Evolutionary conservation across 2,329 filamentous ascomycete genomes (phyloP).

Genomic region (Tolypocladium tundrense): DNA sequence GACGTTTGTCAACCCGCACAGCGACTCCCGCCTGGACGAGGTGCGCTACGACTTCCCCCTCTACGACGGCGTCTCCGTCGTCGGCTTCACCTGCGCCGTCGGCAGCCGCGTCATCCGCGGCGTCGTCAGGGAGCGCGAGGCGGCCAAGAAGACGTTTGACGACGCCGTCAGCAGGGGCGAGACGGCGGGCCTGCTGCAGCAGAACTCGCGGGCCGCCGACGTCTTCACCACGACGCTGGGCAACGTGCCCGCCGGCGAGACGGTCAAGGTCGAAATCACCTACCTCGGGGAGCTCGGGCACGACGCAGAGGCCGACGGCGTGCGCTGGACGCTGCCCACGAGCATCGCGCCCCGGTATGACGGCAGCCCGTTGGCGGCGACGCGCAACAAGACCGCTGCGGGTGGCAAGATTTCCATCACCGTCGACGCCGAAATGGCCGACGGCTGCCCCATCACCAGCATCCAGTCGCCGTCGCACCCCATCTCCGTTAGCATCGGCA

Average conservation of each 20-base stretch:
- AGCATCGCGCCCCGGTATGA: conserved; percentile 59
- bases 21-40: conserved; percentile 22
- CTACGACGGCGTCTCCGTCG: conserved; percentile 62
- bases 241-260: conserved; percentile 50
- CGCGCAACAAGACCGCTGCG: background rate
- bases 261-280: conserved; percentile 49
- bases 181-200: conserved; percentile 55
- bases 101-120: conserved; percentile 50
- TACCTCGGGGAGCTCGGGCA: conserved; percentile 65
- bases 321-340: conserved; percentile 60
- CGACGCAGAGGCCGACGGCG: conserved; percentile 55
- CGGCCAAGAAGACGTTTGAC: conserved; percentile 50
- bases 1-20: conserved; percentile 50
- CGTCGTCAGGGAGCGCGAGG: conserved; percentile 54
- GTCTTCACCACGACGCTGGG: conserved; percentile 60
- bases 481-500: conserved; percentile 54
- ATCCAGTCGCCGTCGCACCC: conserved; percentile 60
- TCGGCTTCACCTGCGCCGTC: conserved; percentile 55
- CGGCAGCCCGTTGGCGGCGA: background rate
- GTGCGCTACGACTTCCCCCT: conserved; percentile 60
- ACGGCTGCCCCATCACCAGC: conserved; percentile 45
- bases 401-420: conserved; percentile 15
- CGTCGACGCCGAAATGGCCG: conserved; percentile 34
- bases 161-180: conserved; percentile 47
- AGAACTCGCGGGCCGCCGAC: conserved; percentile 48